These are phyloP conservation scores for Sanguinoderma infundibulare DNA, from an alignment of 1,284 basidiomycete genomes.

Conservation along the genomic window DNA sequence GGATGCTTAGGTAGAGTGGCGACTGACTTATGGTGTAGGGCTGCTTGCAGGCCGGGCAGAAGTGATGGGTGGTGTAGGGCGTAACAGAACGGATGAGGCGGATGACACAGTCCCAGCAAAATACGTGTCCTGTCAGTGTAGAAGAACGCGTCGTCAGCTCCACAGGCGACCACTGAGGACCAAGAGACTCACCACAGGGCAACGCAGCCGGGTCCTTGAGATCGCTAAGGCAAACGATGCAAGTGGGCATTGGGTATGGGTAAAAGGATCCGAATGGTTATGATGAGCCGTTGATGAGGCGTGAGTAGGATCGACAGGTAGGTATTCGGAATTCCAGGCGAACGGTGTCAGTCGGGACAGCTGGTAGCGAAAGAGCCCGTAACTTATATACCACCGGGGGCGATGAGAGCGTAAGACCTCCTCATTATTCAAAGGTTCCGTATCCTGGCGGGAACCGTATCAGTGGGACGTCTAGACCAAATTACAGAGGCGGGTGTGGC, in stretches of 20 bases:
- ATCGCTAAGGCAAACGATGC: conserved; percentile 57
- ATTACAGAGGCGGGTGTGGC: conserved; percentile 3
- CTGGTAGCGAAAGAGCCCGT: not conserved
- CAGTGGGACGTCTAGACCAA: conserved; percentile 19
- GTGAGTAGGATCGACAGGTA: not conserved
- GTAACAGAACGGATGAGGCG: conserved; percentile 50
- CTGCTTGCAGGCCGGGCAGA: conserved; percentile 56
- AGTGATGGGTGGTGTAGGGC: conserved; percentile 49
- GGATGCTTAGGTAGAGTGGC: conserved; percentile 1
- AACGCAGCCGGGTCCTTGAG: conserved; percentile 58
- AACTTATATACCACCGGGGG: conserved; percentile 15
- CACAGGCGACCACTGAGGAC: not conserved
- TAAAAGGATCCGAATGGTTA: not conserved
- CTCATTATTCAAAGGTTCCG: conserved; percentile 6
- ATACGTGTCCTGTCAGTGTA: conserved; percentile 55
- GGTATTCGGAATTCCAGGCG: not conserved
- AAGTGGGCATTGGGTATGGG: conserved; percentile 42
- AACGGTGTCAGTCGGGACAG: conserved; percentile 1
- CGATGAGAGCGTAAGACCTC: conserved; percentile 6
- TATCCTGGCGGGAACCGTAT: conserved; percentile 26
- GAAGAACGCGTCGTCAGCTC: not conserved
- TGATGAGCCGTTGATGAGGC: conserved; percentile 1
- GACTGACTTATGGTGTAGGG: conserved; percentile 49
- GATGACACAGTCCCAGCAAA: conserved; percentile 57
- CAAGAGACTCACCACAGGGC: conserved; percentile 54